Base-by-base conservation (phyloP, 2,329 filamentous ascomycete genomes). In the Neofusicoccum cordaticola region DNA sequence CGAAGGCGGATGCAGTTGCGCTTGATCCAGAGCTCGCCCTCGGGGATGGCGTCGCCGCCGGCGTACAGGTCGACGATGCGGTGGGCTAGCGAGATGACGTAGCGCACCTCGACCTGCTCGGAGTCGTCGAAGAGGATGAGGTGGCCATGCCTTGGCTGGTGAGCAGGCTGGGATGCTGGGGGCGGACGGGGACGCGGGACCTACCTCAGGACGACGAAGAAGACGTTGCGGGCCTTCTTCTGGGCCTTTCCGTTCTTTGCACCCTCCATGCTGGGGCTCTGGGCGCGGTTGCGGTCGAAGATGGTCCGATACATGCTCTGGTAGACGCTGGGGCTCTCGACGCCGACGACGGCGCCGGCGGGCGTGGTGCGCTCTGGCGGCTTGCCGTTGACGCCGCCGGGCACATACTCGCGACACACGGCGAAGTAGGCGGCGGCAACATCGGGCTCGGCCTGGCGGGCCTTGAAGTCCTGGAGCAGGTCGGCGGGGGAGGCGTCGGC, bases 241-340 rank as follows among this genome's bases (percentile, higher is more conserved):
- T 70, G 67, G 50, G 76, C 78, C 71, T 82, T 84, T 41, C 76
- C 77, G 68, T 83, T 86, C 44, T 60, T 64, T 31, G 44, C 75
- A 6, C 80, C 80, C 53, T 87, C 85, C 42, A 87, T 79, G 2
- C 80, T 83, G 3, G 85, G 83, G 17, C 78, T 78, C 68, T 82
- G 83, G 72, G 90, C 93, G 72, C 77, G 80, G 68, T 75, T 77
- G 39, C 94, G 86, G 71, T 97, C 93, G 75, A 99, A 98, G 67
- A 99, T 90, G 76, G 91, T 97, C 74, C 93, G 85, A 79, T 99
- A 99, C 92, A 99, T 97, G 76, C 90, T 90, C 84, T 98, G 95
- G 78, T 98, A 98, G 42, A 99, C 94, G 75, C 94, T 97, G 64
- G 91, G 93, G 73, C 92, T 96, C 64, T 93, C 90, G 47, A 90